Evolutionary conservation across 768 basidiomycete genomes (phyloP), one percentile per base, ranked within the genome.

Genomic region (Panus rudis): DNA sequence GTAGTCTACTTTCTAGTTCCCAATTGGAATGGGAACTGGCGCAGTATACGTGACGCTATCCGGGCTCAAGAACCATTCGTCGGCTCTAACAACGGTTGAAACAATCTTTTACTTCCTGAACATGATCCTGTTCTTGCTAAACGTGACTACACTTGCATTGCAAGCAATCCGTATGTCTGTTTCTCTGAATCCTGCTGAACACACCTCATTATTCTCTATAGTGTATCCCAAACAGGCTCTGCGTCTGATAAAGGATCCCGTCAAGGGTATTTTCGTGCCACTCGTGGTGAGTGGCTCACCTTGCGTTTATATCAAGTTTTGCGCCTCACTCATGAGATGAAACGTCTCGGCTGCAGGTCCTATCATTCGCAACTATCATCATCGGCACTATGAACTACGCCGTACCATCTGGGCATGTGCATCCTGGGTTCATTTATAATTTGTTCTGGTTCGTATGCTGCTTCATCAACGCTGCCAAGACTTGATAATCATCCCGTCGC

Each of bases 11-110:
- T 48, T 25, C 24, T 39, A 72, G 71, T 72, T 72, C 51, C 69
- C 70, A 0, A 64, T 73, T 33, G 69, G 71, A 31, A 71, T 72
- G 68, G 70, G 71, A 25, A 72, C 69, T 8, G 67, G 71, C 39
- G 69, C 71, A 8, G 71, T 73, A 40, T 70, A 71, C 53, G 64
- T 72, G 19, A 67, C 69, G 4, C 54, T 73, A 23, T 66, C 67
- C 4, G 67, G 66, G 20, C 38, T 69, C 28, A 67, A 66, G 46
- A 46, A 56, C 17, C 69, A 60, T 26, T 58, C 64, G 8, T 19
- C 48, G 6, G 46, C 55, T 5, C 48, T 69, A 19, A 64, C 58
- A 6, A 48, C 44, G 19, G 52, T 70, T 28, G 69, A 72, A 59
- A 67, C 67, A 17, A 48, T 61, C 17, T 72, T 72, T 54, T 73